Conservation (phyloP, 768 basidiomycete species). For the Erythrobasidium yunnanense region DNA sequence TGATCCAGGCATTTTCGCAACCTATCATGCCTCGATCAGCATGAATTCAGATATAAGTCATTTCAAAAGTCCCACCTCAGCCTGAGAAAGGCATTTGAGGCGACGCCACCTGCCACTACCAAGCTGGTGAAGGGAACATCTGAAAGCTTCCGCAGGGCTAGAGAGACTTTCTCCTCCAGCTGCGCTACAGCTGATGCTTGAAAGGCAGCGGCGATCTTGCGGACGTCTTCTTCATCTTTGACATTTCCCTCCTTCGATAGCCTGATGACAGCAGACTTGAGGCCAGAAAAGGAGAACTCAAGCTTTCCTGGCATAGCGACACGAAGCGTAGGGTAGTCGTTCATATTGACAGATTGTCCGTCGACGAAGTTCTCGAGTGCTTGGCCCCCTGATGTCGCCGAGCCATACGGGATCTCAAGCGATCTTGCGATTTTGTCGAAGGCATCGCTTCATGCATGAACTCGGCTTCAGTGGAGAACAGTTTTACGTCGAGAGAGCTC, state of each 20-base stretch:
- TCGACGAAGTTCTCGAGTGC: constrained; percentile 60
- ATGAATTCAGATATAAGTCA: constrained; percentile 2
- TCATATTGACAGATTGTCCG: not conserved
- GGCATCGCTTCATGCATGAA: constrained; percentile 44
- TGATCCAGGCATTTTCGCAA: constrained; percentile 36
- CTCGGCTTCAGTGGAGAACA: not conserved
- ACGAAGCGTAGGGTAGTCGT: constrained; percentile 37
- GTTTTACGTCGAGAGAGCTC: not conserved
- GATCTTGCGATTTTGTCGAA: constrained; percentile 73
- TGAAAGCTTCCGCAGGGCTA: constrained; percentile 47
- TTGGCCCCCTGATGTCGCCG: constrained; percentile 51
- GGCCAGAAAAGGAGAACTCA: constrained; percentile 66
- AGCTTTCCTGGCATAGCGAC: constrained; percentile 50
- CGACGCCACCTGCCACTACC: constrained; percentile 86
- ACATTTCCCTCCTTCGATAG: not conserved
- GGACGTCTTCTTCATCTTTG: constrained; percentile 39
- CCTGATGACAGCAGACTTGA: constrained; percentile 11
- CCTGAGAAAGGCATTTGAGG: constrained; percentile 66
- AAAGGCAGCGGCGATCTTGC: constrained; percentile 52
- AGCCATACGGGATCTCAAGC: constrained; percentile 53
- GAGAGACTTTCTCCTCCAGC: constrained; percentile 59
- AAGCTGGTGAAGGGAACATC: constrained; percentile 47
- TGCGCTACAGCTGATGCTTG: constrained; percentile 58
- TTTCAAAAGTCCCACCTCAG: constrained; percentile 47
- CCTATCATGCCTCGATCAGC: constrained; percentile 21